These are phyloP conservation scores for Aspergillus quadricinctus DNA, from an alignment of 2,329 filamentous ascomycete genomes.

Conservation along the genomic window DNA sequence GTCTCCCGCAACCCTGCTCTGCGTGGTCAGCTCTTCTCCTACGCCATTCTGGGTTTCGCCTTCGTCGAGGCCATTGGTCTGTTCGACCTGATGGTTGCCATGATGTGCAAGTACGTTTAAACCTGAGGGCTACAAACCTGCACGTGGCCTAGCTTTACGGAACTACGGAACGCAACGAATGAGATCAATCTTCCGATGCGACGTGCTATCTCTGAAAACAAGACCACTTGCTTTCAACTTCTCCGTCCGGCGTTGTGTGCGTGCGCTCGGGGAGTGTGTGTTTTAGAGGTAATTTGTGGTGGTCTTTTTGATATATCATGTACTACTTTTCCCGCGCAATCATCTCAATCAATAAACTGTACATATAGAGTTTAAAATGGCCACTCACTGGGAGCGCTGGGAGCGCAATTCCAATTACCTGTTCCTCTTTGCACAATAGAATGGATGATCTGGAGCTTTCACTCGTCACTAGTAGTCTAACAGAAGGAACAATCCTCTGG, in stretches of 20 bases:
- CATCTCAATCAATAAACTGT: slow-evolving; percentile 24
- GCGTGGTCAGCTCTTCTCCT: slow-evolving; percentile 92
- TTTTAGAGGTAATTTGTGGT: slow-evolving; percentile 20
- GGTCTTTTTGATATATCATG: slow-evolving; percentile 29
- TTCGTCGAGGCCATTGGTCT: slow-evolving; percentile 80
- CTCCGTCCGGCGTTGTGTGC: neutral
- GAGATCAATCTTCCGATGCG: no score
- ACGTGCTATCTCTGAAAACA: neutral
- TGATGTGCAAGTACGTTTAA: slow-evolving; percentile 82
- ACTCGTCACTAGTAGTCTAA: no score
- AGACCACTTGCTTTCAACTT: neutral
- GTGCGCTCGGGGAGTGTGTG: neutral
- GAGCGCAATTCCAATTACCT: no score
- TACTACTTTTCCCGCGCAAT: slow-evolving; percentile 22
- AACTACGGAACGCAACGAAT: neutral
- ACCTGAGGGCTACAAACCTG: neutral
- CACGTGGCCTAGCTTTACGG: neutral
- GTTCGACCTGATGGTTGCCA: slow-evolving; percentile 87
- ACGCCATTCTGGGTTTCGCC: slow-evolving; percentile 92
- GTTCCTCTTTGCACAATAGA: no score
- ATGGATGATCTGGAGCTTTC: no score
- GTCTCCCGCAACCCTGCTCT: slow-evolving; percentile 93
- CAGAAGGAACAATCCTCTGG: no score
- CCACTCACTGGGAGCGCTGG: slow-evolving; percentile 18
- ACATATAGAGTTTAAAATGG: slow-evolving; percentile 29